Evolutionary conservation across 768 basidiomycete genomes (phyloP).

Genomic region (Termitomyces sp.): DNA sequence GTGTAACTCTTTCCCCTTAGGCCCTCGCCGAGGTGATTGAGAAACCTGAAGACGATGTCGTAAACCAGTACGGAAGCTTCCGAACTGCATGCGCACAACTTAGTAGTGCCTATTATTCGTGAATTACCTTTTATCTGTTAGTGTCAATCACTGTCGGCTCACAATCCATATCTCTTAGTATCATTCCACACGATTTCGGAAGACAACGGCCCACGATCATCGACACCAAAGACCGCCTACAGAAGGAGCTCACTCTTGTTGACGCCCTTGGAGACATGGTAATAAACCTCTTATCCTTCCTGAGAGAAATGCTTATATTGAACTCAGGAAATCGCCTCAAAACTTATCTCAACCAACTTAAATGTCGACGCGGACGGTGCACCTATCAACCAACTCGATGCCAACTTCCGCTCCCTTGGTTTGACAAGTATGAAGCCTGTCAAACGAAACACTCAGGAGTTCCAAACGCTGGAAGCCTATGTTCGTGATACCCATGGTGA

Average conservation of each 20-base stretch:
- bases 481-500: constrained; percentile 51
- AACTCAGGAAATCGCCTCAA: constrained; percentile 51
- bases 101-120: constrained; percentile 57
- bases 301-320: background rate
- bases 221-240: constrained; percentile 27
- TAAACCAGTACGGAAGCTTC: constrained; percentile 33
- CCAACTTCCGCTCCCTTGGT: constrained; percentile 48
- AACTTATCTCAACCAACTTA: constrained; percentile 42
- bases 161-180: constrained; percentile 25
- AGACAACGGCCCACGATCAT: constrained; percentile 45
- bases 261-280: constrained; percentile 67
- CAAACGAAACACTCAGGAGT: constrained; percentile 36
- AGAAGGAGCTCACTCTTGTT: constrained; percentile 58
- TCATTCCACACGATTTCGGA: constrained; percentile 64
- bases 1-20: constrained; percentile 17
- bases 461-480: constrained; percentile 43
- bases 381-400: constrained; percentile 53
- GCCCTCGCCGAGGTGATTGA: constrained; percentile 50
- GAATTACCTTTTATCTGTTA: constrained; percentile 12
- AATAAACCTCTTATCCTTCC: background rate
- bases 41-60: constrained; percentile 36
- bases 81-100: constrained; percentile 41
- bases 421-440: constrained; percentile 53
- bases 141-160: background rate
- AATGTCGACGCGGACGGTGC: constrained; percentile 40